Evolutionary conservation across 2,329 filamentous ascomycete species (phyloP).

Genomic region (Epichloe elymi): DNA sequence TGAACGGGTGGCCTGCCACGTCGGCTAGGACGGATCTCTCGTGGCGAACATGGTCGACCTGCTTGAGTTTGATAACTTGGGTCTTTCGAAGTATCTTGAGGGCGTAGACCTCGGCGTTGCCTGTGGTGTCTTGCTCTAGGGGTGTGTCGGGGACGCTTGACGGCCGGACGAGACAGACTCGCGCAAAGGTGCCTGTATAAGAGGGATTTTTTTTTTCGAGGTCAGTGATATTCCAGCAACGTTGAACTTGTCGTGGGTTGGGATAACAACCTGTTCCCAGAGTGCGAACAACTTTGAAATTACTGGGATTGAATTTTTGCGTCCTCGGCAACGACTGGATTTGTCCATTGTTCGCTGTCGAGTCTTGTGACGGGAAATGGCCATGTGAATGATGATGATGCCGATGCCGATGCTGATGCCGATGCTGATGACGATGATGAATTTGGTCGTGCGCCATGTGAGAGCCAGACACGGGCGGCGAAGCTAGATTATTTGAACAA

Average conservation of each 20-base stretch:
- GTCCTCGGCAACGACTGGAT: slow-evolving; percentile 14
- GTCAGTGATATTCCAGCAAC: too few species aligned
- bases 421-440: neutral
- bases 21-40: slow-evolving; percentile 67
- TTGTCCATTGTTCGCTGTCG: neutral
- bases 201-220: neutral
- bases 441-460: neutral
- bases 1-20: slow-evolving; percentile 71
- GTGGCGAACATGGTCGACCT: slow-evolving; percentile 76
- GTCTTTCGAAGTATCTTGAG: slow-evolving; percentile 67
- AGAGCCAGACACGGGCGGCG: slow-evolving; percentile 7
- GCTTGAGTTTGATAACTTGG: slow-evolving; percentile 68
- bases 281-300: slow-evolving; percentile 64
- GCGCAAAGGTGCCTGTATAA: slow-evolving; percentile 57
- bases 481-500: slow-evolving; percentile 7
- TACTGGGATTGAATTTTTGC: slow-evolving; percentile 24
- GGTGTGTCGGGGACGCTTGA: slow-evolving; percentile 29
- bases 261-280: slow-evolving; percentile 51
- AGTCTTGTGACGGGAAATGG: neutral
- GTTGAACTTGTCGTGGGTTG: neutral
- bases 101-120: slow-evolving; percentile 49
- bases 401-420: neutral
- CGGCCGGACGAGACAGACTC: slow-evolving; percentile 65
- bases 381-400: neutral
- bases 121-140: slow-evolving; percentile 18